Percentiles rank a stretch among this genome's conserved stretches.
phyloP scores from a whole-genome alignment of 1,284 basidiomycete species.

The Microbotryomycetes sp. region DNA sequence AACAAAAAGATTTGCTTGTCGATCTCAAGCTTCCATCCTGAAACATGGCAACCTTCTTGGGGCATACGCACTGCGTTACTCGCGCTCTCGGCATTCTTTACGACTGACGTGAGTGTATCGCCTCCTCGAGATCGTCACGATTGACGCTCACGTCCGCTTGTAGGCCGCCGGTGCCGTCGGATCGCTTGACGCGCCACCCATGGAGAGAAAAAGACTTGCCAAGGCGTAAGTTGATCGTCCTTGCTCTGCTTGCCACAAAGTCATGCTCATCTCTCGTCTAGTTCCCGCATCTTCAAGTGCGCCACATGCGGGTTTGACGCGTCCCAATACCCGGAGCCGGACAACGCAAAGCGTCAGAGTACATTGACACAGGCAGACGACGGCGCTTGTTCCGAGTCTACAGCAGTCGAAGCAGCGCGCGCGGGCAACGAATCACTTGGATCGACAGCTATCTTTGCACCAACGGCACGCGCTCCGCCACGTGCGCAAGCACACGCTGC shows the following conservation, averaged over 20 bases:
- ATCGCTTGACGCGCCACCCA: constrained; percentile 69
- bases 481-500: neutral
- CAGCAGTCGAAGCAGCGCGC: neutral
- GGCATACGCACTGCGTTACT: constrained; percentile 42
- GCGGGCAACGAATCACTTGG: too few species aligned
- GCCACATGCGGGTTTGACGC: neutral
- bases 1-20: constrained; percentile 33
- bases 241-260: neutral
- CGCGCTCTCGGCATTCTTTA: constrained; percentile 39
- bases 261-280: neutral
- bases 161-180: constrained; percentile 82
- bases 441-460: neutral
- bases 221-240: constrained; percentile 49
- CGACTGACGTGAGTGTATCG: constrained; percentile 19
- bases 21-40: constrained; percentile 41
- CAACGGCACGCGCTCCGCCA: neutral
- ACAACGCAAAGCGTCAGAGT: neutral
- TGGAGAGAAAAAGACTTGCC: constrained; percentile 74
- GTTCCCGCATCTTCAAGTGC: constrained; percentile 9
- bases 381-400: neutral
- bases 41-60: constrained; percentile 44
- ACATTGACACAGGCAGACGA: neutral
- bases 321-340: neutral
- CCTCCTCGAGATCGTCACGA: too few species aligned
- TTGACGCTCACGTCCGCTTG: too few species aligned